Evolutionary conservation across 2,329 filamentous ascomycete species (phyloP).

Genomic region (Sarocladiaceae sp.): DNA sequence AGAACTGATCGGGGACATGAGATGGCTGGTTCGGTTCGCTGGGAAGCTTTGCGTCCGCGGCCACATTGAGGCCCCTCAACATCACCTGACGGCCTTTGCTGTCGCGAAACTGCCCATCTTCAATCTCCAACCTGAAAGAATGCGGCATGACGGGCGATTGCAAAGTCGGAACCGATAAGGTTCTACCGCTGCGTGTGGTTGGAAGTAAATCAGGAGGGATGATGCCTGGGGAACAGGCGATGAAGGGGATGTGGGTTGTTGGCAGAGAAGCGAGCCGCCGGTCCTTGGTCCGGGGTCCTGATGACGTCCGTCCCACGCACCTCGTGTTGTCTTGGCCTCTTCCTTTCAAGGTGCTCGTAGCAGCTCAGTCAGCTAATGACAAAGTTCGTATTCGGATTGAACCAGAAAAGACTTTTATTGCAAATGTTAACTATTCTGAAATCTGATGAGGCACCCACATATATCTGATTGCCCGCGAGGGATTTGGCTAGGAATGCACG

Average conservation of each 20-base stretch:
- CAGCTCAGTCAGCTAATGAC: neutral
- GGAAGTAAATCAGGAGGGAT: too few species aligned
- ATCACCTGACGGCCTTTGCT: constrained; percentile 76
- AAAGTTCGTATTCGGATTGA: neutral
- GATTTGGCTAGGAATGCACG: too few species aligned
- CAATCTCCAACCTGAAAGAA: constrained; percentile 72
- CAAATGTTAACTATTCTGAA: neutral
- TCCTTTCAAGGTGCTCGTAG: neutral
- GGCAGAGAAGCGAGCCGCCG: too few species aligned
- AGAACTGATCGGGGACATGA: constrained; percentile 74
- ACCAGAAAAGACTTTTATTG: neutral
- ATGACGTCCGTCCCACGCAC: neutral
- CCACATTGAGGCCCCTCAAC: constrained; percentile 89
- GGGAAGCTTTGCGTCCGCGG: constrained; percentile 86
- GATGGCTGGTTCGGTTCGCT: constrained; percentile 78
- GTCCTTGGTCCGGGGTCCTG: neutral
- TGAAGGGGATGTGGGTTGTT: too few species aligned
- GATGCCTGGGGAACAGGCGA: too few species aligned
- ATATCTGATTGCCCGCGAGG: too few species aligned
- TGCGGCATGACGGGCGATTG: constrained; percentile 37
- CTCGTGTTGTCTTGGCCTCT: neutral
- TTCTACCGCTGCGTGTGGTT: too few species aligned
- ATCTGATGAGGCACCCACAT: too few species aligned
- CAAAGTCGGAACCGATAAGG: too few species aligned
- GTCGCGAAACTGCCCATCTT: constrained; percentile 83